These are phyloP conservation scores for Aspergillus uvarum DNA, from an alignment of 2,329 filamentous ascomycete genomes.

Conservation along the genomic window DNA sequence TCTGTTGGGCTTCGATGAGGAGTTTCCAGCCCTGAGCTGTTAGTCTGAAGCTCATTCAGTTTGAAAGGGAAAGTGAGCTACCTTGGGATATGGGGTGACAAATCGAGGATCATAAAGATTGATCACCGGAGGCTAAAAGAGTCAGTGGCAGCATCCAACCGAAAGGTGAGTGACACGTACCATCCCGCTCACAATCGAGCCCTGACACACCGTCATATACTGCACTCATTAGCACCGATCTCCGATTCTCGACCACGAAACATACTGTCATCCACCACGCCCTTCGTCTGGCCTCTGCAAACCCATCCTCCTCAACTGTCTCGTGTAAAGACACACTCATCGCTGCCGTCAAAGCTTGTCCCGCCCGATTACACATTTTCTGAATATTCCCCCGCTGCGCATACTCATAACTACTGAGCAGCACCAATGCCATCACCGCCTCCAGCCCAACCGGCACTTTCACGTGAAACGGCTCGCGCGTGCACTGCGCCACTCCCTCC, in stretches of 20 bases:
- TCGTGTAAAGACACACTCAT: conserved; percentile 31
- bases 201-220: conserved; percentile 54
- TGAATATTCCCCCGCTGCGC: conserved; percentile 31
- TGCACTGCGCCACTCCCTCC: conserved; percentile 1
- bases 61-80: no score
- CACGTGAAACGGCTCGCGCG: conserved; percentile 16
- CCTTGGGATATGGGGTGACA: conserved; percentile 22
- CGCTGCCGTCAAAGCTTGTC: conserved; percentile 28
- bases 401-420: conserved; percentile 35
- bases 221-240: conserved; percentile 16
- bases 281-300: conserved; percentile 25
- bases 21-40: conserved; percentile 25
- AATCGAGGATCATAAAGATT: conserved; percentile 26
- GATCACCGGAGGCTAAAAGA: conserved; percentile 15
- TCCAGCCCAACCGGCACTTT: conserved; percentile 26
- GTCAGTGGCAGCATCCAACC: neutral
- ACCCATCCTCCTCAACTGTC: conserved; percentile 19
- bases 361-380: conserved; percentile 32
- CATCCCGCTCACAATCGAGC: conserved; percentile 53
- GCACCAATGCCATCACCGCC: conserved; percentile 25
- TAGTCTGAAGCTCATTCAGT: no score
- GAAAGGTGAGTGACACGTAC: conserved; percentile 29
- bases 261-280: conserved; percentile 34
- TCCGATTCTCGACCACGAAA: neutral
- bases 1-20: conserved; percentile 28